Evolutionary conservation across 306 rosid species (phyloP).

Genomic region (Nissolia schottii): DNA sequence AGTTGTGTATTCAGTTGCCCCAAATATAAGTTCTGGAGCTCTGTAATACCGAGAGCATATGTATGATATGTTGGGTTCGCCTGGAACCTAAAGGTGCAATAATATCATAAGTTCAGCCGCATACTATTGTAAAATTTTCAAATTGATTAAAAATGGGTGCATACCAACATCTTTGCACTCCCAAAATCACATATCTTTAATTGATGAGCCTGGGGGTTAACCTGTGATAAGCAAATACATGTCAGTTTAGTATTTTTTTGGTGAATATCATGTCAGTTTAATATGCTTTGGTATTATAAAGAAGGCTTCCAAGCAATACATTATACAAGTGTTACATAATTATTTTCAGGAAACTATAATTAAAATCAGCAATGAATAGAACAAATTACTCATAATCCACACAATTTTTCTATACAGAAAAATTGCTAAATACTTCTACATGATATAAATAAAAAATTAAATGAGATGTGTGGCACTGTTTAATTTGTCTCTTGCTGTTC

Average conservation of each 20-base stretch:
- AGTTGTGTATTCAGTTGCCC: slow-evolving; percentile 91
- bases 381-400: neutral
- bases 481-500: neutral
- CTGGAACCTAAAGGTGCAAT: slow-evolving; percentile 61
- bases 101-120: slow-evolving; percentile 14
- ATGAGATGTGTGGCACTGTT: neutral
- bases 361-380: neutral
- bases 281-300: neutral
- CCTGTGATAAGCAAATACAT: slow-evolving; percentile 40
- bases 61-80: slow-evolving; percentile 96
- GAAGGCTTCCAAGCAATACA: neutral
- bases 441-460: neutral
- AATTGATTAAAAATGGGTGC: slow-evolving; percentile 6
- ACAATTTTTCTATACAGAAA: neutral
- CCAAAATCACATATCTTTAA: slow-evolving; percentile 96
- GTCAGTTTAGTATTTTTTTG: slow-evolving; percentile 12
- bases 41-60: slow-evolving; percentile 93
- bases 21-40: slow-evolving; percentile 98
- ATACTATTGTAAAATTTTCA: neutral
- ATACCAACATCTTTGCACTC: slow-evolving; percentile 96
- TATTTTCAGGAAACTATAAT: neutral
- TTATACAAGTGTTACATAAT: neutral
- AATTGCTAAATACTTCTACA: neutral
- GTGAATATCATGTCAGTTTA: slow-evolving; percentile 9
- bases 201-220: slow-evolving; percentile 80